A percentile compares a stretch with the other conserved stretches of the same genome.
These are phyloP conservation scores for Trichophyton schoenleinii DNA, from an alignment of 2,329 filamentous ascomycete species.

Conservation along the genomic window DNA sequence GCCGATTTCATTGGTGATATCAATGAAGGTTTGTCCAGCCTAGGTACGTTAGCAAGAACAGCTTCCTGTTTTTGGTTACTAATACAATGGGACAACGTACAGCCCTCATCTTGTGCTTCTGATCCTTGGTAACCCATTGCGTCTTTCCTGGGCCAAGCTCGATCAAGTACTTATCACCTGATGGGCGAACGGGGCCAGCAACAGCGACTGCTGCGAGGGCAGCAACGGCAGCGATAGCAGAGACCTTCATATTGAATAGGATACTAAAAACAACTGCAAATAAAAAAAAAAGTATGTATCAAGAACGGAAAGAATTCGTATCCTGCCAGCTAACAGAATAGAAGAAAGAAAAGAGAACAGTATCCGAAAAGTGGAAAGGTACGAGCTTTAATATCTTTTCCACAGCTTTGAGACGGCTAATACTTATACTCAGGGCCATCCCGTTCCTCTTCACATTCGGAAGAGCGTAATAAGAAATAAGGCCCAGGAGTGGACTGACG, in stretches of 20 bases:
- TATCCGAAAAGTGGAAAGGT: not conserved
- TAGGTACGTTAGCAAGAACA: not conserved
- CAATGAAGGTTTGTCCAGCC: slow-evolving; percentile 59
- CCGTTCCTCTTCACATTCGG: not conserved
- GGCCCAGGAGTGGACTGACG: not conserved
- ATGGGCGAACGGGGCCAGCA: not conserved
- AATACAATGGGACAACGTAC: not conserved
- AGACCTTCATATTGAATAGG: not conserved
- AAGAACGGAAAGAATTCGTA: not conserved
- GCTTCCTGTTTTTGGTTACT: not conserved
- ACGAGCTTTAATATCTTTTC: not conserved
- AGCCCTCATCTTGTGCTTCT: slow-evolving; percentile 76
- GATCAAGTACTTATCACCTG: slow-evolving; percentile 50
- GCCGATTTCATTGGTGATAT: slow-evolving; percentile 61
- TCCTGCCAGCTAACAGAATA: not conserved
- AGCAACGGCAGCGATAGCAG: not conserved
- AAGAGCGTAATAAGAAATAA: not conserved
- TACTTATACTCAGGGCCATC: not conserved
- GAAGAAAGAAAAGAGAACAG: not conserved
- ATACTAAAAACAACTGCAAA: not conserved
- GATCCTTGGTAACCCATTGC: slow-evolving; percentile 78
- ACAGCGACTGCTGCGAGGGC: not conserved
- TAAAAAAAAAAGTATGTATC: not conserved
- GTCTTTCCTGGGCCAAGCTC: slow-evolving; percentile 72
- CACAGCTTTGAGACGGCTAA: not conserved